Evolutionary conservation across 805 yeast genomes (phyloP), one percentile per base, ranked within the genome.

Genomic region (Kazachstania psychrophila): DNA sequence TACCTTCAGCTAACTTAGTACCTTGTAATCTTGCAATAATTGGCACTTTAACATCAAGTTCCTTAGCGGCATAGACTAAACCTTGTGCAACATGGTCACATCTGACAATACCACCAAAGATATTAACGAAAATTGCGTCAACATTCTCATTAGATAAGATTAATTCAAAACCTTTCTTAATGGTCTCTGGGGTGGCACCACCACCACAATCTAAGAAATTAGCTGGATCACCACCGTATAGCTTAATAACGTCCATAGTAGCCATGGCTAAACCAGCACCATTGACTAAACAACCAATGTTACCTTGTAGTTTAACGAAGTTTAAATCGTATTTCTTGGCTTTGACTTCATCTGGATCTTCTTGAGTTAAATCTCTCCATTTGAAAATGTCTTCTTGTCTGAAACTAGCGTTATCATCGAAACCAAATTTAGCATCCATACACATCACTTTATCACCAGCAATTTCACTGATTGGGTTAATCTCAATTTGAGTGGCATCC

Each of bases 201-300:
- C 99, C 99, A 73, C 99, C 99, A 67, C 96, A 92, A 72, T 92
- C 99, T 63, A 92, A 77, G 77, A 92, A 92, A 75, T 92, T 92
- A 49, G 98, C 99, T 56, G 99, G 99, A 52, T 77, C 83, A 65
- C 99, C 99, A 58, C 97, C 96, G 70, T 87, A 84, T 56, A 92
- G 77, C 71, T 92, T 87, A 72, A 92, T 86, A 63, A 94, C 94
- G 68, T 92, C 99, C 96, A 92, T 88, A 49, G 99, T 92, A 54
- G 99, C 99, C 99, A 92, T 92, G 56, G 99, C 99, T 62, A 92
- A 76, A 66, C 99, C 99, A 41, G 99, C 99, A 72, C 99, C 99
- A 67, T 92, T 92, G 63, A 92, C 99, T 46, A 92, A 73, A 72
- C 96, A 89, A 55, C 98, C 99, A 60, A 92, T 89, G 74, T 87